phyloP scores from a whole-genome alignment of 2,329 filamentous ascomycete species.

The Colletotrichum graminicola region DNA sequence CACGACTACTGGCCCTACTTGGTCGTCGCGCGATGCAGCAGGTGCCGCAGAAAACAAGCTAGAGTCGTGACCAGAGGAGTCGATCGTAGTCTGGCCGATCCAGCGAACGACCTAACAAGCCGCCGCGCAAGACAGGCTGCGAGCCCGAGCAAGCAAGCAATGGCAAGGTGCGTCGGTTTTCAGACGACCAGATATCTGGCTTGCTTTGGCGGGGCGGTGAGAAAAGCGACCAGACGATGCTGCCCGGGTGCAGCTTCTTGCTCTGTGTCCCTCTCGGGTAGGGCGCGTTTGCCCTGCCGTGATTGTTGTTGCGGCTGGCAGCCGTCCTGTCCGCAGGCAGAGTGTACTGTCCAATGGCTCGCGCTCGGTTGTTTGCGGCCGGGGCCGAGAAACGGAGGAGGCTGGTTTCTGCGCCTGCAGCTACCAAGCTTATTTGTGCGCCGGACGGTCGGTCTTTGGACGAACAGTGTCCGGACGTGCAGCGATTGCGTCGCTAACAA shows the following conservation, averaged over 20 bases:
- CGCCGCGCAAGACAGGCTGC: slow-evolving; percentile 1
- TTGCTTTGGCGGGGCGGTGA: slow-evolving; percentile 31
- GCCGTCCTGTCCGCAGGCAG: slow-evolving; percentile 10
- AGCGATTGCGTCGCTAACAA: slow-evolving; percentile 22
- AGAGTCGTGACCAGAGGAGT: slow-evolving; percentile 13
- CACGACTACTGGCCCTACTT: slow-evolving; percentile 19
- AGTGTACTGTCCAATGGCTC: slow-evolving; percentile 13
- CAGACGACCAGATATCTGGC: slow-evolving; percentile 17
- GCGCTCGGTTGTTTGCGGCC: slow-evolving; percentile 46
- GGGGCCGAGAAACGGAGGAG: slow-evolving; percentile 43
- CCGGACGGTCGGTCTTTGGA: slow-evolving; percentile 36
- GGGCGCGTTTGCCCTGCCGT: slow-evolving; percentile 36
- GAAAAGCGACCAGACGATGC: slow-evolving; percentile 33
- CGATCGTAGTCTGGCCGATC: slow-evolving; percentile 18
- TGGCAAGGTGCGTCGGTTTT: slow-evolving; percentile 10
- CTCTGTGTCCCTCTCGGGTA: slow-evolving; percentile 15
- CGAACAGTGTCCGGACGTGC: slow-evolving; percentile 32
- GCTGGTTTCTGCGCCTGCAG: slow-evolving; percentile 38
- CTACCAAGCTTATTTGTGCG: slow-evolving; percentile 24
- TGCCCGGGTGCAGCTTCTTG: slow-evolving; percentile 29
- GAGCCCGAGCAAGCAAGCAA: slow-evolving; percentile 25
- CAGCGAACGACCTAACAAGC: slow-evolving; percentile 7
- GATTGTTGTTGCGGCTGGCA: slow-evolving; percentile 25
- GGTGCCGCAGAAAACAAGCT: slow-evolving; percentile 18
- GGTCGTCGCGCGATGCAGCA: slow-evolving; percentile 21